Evolutionary conservation across 306 rosid genomes (phyloP).

Genomic region (Rosa persica): DNA sequence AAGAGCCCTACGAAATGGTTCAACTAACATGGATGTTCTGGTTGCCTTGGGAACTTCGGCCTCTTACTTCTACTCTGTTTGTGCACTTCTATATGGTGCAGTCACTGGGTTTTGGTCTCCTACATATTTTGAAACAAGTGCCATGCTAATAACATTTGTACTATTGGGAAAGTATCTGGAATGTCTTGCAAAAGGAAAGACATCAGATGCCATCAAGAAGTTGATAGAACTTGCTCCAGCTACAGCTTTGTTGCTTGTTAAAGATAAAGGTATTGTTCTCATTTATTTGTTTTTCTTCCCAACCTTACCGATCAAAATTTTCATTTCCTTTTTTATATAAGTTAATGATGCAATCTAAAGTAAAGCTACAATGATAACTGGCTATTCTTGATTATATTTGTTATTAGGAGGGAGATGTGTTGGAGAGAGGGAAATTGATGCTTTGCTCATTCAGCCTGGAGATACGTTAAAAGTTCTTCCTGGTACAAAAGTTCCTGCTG

Average conservation of each 20-base stretch:
- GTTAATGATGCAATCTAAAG: not conserved
- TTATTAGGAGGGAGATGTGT: conserved; percentile 58
- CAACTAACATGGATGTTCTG: conserved; percentile 97
- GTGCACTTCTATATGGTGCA: conserved; percentile 96
- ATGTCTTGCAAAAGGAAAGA: conserved; percentile 98
- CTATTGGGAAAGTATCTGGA: conserved; percentile 95
- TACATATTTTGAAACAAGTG: conserved; percentile 95
- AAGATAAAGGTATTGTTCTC: conserved; percentile 63
- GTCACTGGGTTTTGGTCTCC: conserved; percentile 95
- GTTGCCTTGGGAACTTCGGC: conserved; percentile 99
- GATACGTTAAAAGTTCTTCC: conserved; percentile 91
- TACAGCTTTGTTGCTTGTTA: conserved; percentile 70
- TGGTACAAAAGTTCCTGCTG: conserved; percentile 92
- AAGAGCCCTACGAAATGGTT: conserved; percentile 96
- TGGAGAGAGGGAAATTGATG: conserved; percentile 91
- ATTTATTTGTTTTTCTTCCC: not conserved
- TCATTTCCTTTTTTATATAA: not conserved
- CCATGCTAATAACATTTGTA: conserved; percentile 98
- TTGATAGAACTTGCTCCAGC: conserved; percentile 92
- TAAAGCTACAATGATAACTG: conserved; percentile 3
- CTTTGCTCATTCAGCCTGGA: conserved; percentile 81
- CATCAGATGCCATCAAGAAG: conserved; percentile 98
- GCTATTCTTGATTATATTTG: conserved; percentile 6
- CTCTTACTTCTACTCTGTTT: conserved; percentile 88
- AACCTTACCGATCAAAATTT: conserved; percentile 7